Evolutionary conservation across 768 basidiomycete genomes (phyloP).

Genomic region (Dioszegia aurantiaca): DNA sequence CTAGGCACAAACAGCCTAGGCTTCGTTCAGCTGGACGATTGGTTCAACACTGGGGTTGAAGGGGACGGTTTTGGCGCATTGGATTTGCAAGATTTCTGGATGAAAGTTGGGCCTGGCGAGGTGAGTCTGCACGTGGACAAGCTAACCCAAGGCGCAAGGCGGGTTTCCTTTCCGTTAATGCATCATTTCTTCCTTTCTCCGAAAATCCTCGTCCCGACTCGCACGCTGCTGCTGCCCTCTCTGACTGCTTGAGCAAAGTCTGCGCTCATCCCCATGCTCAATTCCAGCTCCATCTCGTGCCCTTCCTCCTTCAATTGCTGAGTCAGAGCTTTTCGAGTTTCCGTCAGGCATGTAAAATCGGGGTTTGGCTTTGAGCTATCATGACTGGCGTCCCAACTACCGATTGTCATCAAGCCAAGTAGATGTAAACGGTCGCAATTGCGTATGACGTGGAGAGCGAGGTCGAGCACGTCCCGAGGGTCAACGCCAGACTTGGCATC

Average conservation of each 20-base stretch:
- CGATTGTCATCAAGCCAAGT: conserved; percentile 95
- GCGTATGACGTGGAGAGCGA: conserved; percentile 68
- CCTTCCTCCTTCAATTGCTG: conserved; percentile 27
- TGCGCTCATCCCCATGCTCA: conserved; percentile 90
- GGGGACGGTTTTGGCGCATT: conserved; percentile 27
- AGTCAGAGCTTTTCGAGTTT: conserved; percentile 62
- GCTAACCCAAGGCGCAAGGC: conserved; percentile 38
- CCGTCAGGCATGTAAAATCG: conserved; percentile 71
- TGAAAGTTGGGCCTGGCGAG: conserved; percentile 44
- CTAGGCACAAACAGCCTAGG: conserved; percentile 20
- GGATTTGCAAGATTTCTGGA: conserved; percentile 45
- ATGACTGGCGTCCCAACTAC: conserved; percentile 71
- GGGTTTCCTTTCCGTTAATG: conserved; percentile 41
- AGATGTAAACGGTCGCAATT: conserved; percentile 73
- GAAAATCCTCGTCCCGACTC: conserved; percentile 89
- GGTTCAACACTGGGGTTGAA: conserved; percentile 26
- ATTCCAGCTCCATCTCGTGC: conserved; percentile 46
- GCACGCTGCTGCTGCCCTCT: conserved; percentile 79
- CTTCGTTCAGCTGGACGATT: conserved; percentile 36
- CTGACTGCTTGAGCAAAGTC: conserved; percentile 84
- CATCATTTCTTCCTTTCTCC: conserved; percentile 64
- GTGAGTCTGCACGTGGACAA: conserved; percentile 17
- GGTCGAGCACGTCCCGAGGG: conserved; percentile 59
- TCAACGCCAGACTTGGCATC: conserved; percentile 78
- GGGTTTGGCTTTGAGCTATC: conserved; percentile 58